These are phyloP conservation scores for Termitomyces sp. DNA, from an alignment of 768 basidiomycete genomes.

Conservation along the genomic window DNA sequence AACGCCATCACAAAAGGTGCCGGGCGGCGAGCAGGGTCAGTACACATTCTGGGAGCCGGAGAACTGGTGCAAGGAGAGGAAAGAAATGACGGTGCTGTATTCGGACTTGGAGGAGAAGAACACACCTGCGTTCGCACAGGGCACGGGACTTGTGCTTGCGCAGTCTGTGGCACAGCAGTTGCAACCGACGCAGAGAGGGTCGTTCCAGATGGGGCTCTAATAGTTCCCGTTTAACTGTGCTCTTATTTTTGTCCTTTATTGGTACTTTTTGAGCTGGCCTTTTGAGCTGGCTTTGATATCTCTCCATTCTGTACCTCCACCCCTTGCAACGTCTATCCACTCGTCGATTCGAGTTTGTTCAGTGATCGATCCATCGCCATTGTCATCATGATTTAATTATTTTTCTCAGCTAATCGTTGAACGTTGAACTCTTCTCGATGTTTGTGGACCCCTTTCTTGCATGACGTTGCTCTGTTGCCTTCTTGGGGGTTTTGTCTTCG, in stretches of 20 bases:
- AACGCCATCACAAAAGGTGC: constrained; percentile 68
- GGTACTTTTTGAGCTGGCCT: constrained; percentile 9
- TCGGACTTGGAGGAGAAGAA: constrained; percentile 72
- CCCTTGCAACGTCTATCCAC: background rate
- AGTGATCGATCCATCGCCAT: background rate
- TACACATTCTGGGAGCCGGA: constrained; percentile 91
- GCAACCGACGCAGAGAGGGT: constrained; percentile 30
- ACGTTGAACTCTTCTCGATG: background rate
- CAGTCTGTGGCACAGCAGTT: constrained; percentile 30
- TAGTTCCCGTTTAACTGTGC: constrained; percentile 29
- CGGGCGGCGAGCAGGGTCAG: constrained; percentile 78
- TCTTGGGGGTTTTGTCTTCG: too few species aligned
- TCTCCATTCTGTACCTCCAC: constrained; percentile 14
- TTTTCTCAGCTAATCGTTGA: background rate
- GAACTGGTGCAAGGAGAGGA: constrained; percentile 70
- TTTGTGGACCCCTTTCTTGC: too few species aligned
- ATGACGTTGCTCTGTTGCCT: too few species aligned
- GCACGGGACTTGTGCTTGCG: constrained; percentile 38
- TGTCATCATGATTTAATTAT: background rate
- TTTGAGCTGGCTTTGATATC: constrained; percentile 8
- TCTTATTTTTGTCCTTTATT: constrained; percentile 6
- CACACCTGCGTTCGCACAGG: constrained; percentile 51
- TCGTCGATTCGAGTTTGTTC: background rate
- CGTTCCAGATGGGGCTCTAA: constrained; percentile 48
- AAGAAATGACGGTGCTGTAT: constrained; percentile 73